Evolutionary conservation across 2,329 filamentous ascomycete genomes (phyloP).

Genomic region (Fusarium paranaense): DNA sequence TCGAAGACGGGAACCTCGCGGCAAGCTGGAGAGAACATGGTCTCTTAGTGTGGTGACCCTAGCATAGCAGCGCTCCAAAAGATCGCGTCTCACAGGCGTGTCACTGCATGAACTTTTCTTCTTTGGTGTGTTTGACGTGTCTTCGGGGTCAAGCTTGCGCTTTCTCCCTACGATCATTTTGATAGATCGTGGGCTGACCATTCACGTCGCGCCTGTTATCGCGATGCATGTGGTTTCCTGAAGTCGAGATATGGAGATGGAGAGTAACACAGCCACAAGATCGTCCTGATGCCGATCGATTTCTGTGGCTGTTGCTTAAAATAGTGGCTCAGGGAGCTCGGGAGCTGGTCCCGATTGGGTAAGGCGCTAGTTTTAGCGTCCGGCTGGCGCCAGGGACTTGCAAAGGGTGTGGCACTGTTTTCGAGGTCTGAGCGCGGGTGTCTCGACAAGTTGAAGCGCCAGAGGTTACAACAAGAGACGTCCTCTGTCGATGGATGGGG

Average conservation of each 20-base stretch:
- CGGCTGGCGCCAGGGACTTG: conserved; percentile 18
- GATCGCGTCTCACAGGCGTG: conserved; percentile 62
- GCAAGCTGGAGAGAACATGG: conserved; percentile 75
- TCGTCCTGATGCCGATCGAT: background rate
- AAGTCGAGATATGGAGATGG: background rate
- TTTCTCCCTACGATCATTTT: conserved; percentile 45
- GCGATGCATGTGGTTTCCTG: background rate
- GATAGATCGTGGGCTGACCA: background rate
- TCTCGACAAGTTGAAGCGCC: conserved; percentile 16
- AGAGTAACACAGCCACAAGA: conserved; percentile 10
- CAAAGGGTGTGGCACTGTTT: conserved; percentile 25
- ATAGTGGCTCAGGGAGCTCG: conserved; percentile 15
- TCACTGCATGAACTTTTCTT: conserved; percentile 13
- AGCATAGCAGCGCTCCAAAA: conserved; percentile 77
- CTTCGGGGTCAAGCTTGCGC: conserved; percentile 39
- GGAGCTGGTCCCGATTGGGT: conserved; percentile 1
- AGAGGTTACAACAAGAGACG: conserved; percentile 3
- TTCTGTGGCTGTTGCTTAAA: conserved; percentile 16
- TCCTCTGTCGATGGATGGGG: conserved; percentile 4
- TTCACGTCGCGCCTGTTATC: conserved; percentile 24
- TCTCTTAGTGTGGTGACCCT: conserved; percentile 75
- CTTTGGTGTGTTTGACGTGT: conserved; percentile 40
- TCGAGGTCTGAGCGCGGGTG: conserved; percentile 11
- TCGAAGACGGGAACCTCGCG: conserved; percentile 72
- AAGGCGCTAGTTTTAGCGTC: background rate